A percentile compares a stretch with the other conserved stretches of the same genome.
These are phyloP conservation scores for Papilionanthe hybrid DNA, from an alignment of 116 monocot genomes.

Conservation along the genomic window DNA sequence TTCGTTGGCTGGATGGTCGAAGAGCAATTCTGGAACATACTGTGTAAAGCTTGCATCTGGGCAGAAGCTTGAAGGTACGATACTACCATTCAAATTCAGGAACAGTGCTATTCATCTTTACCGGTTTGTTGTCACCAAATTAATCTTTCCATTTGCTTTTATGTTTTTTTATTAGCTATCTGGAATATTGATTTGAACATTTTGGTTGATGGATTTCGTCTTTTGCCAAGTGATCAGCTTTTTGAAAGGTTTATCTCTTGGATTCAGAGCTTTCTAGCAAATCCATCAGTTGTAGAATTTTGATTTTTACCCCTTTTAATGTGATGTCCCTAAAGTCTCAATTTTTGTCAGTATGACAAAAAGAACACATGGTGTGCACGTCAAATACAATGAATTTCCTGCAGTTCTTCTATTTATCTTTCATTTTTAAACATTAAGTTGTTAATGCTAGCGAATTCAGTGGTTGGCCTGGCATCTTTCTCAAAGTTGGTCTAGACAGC, in stretches of 20 bases:
- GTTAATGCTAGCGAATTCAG: neutral
- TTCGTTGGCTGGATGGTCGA: constrained; percentile 84
- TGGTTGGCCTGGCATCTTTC: neutral
- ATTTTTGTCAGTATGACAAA: neutral
- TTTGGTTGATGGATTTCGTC: neutral
- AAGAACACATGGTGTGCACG: neutral
- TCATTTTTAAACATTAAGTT: neutral
- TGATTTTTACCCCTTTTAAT: neutral
- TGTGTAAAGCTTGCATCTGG: constrained; percentile 73
- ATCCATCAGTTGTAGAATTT: neutral
- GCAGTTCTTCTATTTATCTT: neutral
- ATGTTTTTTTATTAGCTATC: neutral
- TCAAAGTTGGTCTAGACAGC: neutral
- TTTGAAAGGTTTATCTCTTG: neutral
- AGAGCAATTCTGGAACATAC: constrained; percentile 53
- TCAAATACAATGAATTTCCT: neutral
- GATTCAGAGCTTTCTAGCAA: neutral
- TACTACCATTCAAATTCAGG: neutral
- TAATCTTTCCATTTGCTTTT: neutral
- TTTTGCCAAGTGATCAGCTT: neutral
- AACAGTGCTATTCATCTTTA: neutral
- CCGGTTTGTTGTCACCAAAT: neutral
- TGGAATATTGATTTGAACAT: neutral
- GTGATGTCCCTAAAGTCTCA: neutral
- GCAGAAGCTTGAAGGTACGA: constrained; percentile 47